phyloP scores from a whole-genome alignment of 129 eudicot genomes.

The Pseudognaphalium luteoalbum region DNA sequence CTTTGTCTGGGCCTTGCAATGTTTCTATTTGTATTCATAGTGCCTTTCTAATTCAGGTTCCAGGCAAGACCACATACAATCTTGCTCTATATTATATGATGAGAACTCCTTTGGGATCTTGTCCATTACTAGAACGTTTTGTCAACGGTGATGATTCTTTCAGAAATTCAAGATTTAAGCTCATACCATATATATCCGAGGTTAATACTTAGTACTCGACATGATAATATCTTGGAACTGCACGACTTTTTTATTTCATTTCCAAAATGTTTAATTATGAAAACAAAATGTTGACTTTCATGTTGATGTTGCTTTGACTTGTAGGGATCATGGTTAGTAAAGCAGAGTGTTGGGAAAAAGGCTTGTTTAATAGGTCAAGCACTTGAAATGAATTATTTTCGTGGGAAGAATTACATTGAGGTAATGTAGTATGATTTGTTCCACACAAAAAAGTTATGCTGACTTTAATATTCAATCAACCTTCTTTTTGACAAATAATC shows the following conservation, averaged over 20 bases:
- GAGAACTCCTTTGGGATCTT: constrained; percentile 49
- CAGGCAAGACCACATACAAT: constrained; percentile 50
- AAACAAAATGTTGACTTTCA: background rate
- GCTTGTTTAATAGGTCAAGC: constrained; percentile 91
- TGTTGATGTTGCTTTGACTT: background rate
- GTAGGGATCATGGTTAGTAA: constrained; percentile 94
- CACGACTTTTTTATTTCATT: background rate
- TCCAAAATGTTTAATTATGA: too few species aligned
- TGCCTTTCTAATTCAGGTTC: constrained; percentile 39
- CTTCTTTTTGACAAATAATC: background rate
- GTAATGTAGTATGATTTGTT: constrained; percentile 33
- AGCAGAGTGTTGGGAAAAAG: constrained; percentile 97
- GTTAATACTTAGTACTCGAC: constrained; percentile 19
- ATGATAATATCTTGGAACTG: background rate
- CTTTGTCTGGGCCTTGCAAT: too few species aligned
- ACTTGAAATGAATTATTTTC: constrained; percentile 65
- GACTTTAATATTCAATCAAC: constrained; percentile 19
- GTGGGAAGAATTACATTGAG: constrained; percentile 81
- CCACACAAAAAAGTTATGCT: background rate
- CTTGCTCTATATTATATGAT: constrained; percentile 71
- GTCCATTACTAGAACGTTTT: constrained; percentile 57
- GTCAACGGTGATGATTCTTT: constrained; percentile 70
- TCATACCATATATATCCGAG: constrained; percentile 76
- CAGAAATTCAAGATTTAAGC: constrained; percentile 72
- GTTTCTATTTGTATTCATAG: background rate